Evolutionary conservation across 1,284 basidiomycete species (phyloP).

Genomic region (Cryptococcus neoformans): DNA sequence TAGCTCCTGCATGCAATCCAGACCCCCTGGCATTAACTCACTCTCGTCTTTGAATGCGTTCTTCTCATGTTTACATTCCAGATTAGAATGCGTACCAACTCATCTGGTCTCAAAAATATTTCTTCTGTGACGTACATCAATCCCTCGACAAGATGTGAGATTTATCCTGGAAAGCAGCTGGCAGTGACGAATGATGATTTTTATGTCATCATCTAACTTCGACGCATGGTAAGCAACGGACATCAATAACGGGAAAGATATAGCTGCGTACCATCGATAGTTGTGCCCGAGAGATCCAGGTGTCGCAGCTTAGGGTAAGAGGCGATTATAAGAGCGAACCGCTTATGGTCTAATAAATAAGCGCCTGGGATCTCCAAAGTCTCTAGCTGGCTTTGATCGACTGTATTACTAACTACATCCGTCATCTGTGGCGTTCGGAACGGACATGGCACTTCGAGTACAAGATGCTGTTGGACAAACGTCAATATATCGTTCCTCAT

Average conservation of each 20-base stretch:
- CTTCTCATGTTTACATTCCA: no score
- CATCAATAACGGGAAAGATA: background rate
- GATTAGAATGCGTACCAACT: no score
- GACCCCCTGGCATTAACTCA: no score
- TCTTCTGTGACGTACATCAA: no score
- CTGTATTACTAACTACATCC: background rate
- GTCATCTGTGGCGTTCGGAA: background rate
- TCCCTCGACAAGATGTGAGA: background rate
- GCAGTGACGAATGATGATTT: background rate
- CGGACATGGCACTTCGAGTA: background rate
- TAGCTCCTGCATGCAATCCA: no score
- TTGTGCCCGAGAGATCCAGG: slow-evolving; percentile 28
- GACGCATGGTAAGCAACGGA: background rate
- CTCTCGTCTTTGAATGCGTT: no score
- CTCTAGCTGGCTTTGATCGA: slow-evolving; percentile 13
- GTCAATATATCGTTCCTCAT: background rate
- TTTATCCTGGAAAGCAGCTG: background rate
- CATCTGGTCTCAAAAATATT: no score
- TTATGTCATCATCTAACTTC: background rate
- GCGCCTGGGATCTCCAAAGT: slow-evolving; percentile 19
- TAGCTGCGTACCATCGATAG: slow-evolving; percentile 19
- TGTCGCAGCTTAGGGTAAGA: slow-evolving; percentile 16
- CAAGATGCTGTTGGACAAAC: background rate
- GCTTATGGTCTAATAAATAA: slow-evolving; percentile 7
- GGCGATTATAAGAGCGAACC: slow-evolving; percentile 7